Evolutionary conservation across 805 yeast genomes (phyloP).

Genomic region (Saturnispora zaruensis): DNA sequence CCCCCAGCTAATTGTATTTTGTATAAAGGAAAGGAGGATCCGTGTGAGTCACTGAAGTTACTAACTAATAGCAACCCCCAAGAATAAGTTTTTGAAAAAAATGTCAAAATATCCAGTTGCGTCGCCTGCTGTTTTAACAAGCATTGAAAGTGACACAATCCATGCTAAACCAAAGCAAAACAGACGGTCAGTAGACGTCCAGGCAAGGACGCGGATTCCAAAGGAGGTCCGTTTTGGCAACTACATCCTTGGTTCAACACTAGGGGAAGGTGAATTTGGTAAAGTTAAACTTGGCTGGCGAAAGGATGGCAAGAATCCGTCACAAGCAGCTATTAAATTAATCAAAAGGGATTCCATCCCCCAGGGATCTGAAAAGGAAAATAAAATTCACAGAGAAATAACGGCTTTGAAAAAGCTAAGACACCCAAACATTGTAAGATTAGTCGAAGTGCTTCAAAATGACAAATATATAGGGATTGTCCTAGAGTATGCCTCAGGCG

Average conservation of each 20-base stretch:
- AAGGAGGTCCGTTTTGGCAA: slow-evolving; percentile 82
- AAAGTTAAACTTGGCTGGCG: slow-evolving; percentile 96
- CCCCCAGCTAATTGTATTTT: not conserved
- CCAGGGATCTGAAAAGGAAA: slow-evolving; percentile 75
- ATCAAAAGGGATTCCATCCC: slow-evolving; percentile 85
- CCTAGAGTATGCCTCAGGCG: slow-evolving; percentile 93
- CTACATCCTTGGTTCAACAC: slow-evolving; percentile 81
- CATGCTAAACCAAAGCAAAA: not conserved
- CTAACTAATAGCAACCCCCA: not conserved
- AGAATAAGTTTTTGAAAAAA: too few species aligned
- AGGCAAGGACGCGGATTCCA: slow-evolving; percentile 23
- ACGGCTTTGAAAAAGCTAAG: slow-evolving; percentile 77
- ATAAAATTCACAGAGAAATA: slow-evolving; percentile 86
- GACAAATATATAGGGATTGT: slow-evolving; percentile 96
- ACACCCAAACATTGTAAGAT: slow-evolving; percentile 88
- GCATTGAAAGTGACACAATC: not conserved
- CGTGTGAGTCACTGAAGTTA: not conserved
- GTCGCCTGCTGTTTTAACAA: not conserved
- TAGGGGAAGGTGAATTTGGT: slow-evolving; percentile 98
- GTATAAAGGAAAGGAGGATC: not conserved
- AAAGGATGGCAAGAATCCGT: slow-evolving; percentile 66
- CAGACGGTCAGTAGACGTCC: slow-evolving; percentile 8
- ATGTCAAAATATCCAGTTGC: not conserved
- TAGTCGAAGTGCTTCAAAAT: slow-evolving; percentile 88
- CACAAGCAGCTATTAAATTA: slow-evolving; percentile 89